phyloP scores from a whole-genome alignment of 257 asterid species.

The Plantago ovata region DNA sequence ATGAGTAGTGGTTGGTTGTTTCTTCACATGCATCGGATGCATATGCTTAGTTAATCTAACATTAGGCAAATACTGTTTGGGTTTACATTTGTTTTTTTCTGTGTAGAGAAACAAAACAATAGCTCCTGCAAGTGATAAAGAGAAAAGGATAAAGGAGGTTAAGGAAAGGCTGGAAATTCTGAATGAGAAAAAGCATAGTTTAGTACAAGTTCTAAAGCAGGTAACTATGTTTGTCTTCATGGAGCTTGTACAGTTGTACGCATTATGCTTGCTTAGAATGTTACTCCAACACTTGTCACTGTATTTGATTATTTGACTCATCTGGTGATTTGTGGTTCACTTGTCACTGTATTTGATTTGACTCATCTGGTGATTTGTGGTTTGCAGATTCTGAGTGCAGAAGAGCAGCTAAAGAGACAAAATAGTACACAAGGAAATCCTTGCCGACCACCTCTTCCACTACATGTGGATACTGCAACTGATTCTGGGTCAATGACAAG shows the following conservation, averaged over 20 bases:
- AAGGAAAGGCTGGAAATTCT: constrained; percentile 64
- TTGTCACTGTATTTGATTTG: constrained; percentile 2
- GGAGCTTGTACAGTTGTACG: not conserved
- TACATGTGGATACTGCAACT: constrained; percentile 68
- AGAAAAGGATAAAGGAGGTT: constrained; percentile 64
- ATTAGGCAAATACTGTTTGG: no score
- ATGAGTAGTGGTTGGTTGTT: no score
- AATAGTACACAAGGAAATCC: constrained; percentile 43
- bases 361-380: constrained; percentile 11
- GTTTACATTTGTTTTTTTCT: constrained; percentile 10
- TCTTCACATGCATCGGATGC: not conserved
- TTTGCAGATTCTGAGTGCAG: constrained; percentile 77
- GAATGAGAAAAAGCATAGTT: constrained; percentile 71
- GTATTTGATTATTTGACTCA: constrained; percentile 9
- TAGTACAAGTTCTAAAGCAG: constrained; percentile 91
- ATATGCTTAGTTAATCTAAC: not conserved
- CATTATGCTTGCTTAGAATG: not conserved
- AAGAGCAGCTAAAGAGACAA: constrained; percentile 75
- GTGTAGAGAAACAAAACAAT: constrained; percentile 46
- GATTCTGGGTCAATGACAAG: constrained; percentile 78
- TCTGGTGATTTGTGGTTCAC: constrained; percentile 14
- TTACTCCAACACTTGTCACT: not conserved
- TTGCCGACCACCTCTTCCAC: constrained; percentile 57
- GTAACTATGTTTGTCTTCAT: constrained; percentile 22
- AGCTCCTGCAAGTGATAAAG: constrained; percentile 41